Percentiles rank a stretch among this genome's conserved stretches.
Conservation (phyloP, 2,329 filamentous ascomycete species). For the Aspergillus hortae region DNA sequence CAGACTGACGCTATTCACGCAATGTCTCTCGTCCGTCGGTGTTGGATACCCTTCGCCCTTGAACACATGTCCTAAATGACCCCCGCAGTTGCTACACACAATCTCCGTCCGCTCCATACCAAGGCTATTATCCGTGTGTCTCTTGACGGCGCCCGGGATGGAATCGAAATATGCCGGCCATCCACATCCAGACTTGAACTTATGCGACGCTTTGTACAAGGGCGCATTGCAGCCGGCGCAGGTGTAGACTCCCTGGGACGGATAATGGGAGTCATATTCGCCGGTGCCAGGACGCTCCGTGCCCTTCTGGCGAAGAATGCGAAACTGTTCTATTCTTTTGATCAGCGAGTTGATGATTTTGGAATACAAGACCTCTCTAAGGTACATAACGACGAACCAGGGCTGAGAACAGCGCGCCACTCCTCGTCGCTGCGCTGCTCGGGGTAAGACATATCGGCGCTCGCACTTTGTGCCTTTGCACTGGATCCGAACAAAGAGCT, state of each 20-base stretch:
- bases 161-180: slow-evolving; percentile 99
- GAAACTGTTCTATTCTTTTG: slow-evolving; percentile 77
- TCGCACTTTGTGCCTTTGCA: slow-evolving; percentile 40
- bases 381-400: slow-evolving; percentile 53
- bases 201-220: slow-evolving; percentile 88
- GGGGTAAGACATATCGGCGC: slow-evolving; percentile 59
- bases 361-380: background rate
- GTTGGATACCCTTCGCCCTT: slow-evolving; percentile 81
- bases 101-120: slow-evolving; percentile 92
- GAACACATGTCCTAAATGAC: slow-evolving; percentile 86
- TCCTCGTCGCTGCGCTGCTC: slow-evolving; percentile 76
- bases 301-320: slow-evolving; percentile 84
- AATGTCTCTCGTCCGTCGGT: slow-evolving; percentile 93
- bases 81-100: slow-evolving; percentile 89
- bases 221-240: slow-evolving; percentile 85
- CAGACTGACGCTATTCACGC: slow-evolving; percentile 89
- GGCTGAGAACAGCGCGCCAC: slow-evolving; percentile 81
- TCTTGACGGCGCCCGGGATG: slow-evolving; percentile 81
- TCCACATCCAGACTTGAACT: slow-evolving; percentile 94
- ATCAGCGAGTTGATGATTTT: too few relatives aligned
- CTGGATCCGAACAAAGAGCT: slow-evolving; percentile 70
- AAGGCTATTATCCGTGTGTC: slow-evolving; percentile 70
- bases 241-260: slow-evolving; percentile 71
- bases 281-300: slow-evolving; percentile 80
- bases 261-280: slow-evolving; percentile 82